A percentile compares a stretch with the other conserved stretches of the same genome.
phyloP scores from a whole-genome alignment of 306 rosid species.

The Trichosanthes truncata region DNA sequence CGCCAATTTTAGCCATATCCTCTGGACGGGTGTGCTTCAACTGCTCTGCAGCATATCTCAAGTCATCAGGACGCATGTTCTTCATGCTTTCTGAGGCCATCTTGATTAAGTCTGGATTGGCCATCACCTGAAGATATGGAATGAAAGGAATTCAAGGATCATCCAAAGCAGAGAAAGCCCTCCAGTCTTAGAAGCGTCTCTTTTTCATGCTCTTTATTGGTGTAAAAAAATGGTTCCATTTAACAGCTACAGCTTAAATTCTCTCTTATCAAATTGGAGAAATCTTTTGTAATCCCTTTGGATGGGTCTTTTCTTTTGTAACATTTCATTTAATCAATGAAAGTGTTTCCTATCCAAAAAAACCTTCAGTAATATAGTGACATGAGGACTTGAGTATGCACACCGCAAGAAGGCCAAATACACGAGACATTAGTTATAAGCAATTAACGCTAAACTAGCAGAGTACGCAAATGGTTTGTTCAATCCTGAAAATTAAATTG shows the following conservation, averaged over 20 bases:
- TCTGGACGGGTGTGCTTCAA: slow-evolving; percentile 81
- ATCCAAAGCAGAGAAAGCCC: not conserved
- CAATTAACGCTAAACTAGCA: not conserved
- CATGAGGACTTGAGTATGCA: not conserved
- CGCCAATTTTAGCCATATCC: slow-evolving; percentile 90
- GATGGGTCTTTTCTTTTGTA: not conserved
- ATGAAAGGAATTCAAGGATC: not conserved
- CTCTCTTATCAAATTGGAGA: not conserved
- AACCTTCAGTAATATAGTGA: not conserved
- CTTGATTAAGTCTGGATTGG: slow-evolving; percentile 82
- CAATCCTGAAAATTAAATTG: not conserved
- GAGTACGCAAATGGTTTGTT: not conserved
- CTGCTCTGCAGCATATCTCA: slow-evolving; percentile 75
- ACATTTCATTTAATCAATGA: not conserved
- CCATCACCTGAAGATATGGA: slow-evolving; percentile 56
- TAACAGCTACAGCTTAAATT: not conserved
- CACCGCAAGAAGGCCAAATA: not conserved
- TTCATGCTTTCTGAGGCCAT: slow-evolving; percentile 96
- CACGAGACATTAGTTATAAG: not conserved
- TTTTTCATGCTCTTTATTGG: not conserved
- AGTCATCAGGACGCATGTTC: slow-evolving; percentile 74
- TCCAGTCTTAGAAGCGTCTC: too few relatives aligned
- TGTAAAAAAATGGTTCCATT: not conserved
- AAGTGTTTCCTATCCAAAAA: too few relatives aligned
- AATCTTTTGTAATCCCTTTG: not conserved